Conservation (phyloP, 805 yeast genomes). For the Ascoidea rubescens region DNA sequence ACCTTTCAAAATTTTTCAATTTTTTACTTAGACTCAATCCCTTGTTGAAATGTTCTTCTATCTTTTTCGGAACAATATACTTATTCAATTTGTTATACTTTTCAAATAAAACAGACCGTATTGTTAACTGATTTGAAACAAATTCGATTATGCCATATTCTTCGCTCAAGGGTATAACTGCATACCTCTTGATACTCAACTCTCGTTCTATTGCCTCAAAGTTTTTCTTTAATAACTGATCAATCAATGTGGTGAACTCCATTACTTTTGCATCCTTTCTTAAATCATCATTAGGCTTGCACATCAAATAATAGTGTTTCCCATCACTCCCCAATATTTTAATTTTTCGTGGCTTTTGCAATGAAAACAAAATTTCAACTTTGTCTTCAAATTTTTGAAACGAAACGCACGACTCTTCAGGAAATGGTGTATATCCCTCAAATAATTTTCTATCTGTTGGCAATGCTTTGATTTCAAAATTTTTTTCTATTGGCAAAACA, state of each 20-base stretch:
- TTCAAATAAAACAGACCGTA: slow-evolving; percentile 43
- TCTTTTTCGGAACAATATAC: slow-evolving; percentile 14
- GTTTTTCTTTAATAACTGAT: slow-evolving; percentile 51
- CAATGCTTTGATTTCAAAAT: slow-evolving; percentile 57
- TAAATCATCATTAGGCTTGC: slow-evolving; percentile 83
- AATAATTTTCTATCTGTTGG: slow-evolving; percentile 32
- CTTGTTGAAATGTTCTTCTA: slow-evolving; percentile 16
- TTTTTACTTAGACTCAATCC: slow-evolving; percentile 19
- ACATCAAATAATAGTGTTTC: slow-evolving; percentile 53
- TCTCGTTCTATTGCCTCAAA: slow-evolving; percentile 62
- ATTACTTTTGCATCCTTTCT: slow-evolving; percentile 89
- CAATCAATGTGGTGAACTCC: slow-evolving; percentile 82
- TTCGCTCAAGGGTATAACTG: slow-evolving; percentile 80
- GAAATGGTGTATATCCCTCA: slow-evolving; percentile 18
- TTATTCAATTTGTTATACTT: slow-evolving; percentile 29
- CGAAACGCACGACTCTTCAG: slow-evolving; percentile 22
- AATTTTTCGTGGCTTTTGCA: slow-evolving; percentile 78
- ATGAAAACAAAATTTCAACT: slow-evolving; percentile 61
- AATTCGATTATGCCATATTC: slow-evolving; percentile 85
- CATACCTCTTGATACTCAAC: slow-evolving; percentile 63
- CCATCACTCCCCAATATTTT: slow-evolving; percentile 72
- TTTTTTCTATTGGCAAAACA: slow-evolving; percentile 63
- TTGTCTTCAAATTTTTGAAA: slow-evolving; percentile 50
- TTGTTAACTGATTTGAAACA: slow-evolving; percentile 64
- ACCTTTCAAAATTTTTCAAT: slow-evolving; percentile 21